Evolutionary conservation across 2,329 filamentous ascomycete genomes (phyloP).

Genomic region (Aspergillus aculeatinus): DNA sequence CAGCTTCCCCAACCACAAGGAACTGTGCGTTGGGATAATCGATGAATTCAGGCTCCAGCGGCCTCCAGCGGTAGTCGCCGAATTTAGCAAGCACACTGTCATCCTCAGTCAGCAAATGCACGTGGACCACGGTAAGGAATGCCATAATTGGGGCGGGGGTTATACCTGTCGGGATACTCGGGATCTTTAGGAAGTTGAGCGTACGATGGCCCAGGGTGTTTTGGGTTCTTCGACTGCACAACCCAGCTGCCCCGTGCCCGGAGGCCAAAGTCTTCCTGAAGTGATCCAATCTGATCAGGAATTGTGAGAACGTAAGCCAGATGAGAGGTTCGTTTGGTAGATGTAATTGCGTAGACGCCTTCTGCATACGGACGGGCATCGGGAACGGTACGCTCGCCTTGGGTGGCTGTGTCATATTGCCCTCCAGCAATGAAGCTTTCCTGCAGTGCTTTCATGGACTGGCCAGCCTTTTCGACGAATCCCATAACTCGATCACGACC

Average conservation of each 20-base stretch:
- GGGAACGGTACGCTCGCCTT: conserved; percentile 65
- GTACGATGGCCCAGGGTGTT: conserved; percentile 63
- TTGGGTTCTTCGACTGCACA: conserved; percentile 76
- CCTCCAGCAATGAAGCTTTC: conserved; percentile 66
- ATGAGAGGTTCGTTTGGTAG: conserved; percentile 69
- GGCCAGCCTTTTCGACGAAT: conserved; percentile 75
- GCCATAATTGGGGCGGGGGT: background rate
- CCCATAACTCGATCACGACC: conserved; percentile 71
- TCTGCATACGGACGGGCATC: conserved; percentile 76
- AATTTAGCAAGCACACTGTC: conserved; percentile 69
- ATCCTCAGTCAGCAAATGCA: background rate
- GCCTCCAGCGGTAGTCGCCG: conserved; percentile 68
- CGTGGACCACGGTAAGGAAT: background rate
- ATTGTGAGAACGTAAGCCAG: conserved; percentile 78
- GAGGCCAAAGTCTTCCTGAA: conserved; percentile 75
- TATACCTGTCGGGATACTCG: conserved; percentile 69
- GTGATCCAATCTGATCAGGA: conserved; percentile 65
- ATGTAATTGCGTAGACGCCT: conserved; percentile 79
- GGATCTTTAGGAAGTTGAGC: conserved; percentile 64
- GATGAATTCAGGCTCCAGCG: conserved; percentile 70
- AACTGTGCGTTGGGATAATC: conserved; percentile 75
- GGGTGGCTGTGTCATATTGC: conserved; percentile 75
- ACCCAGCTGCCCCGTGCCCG: conserved; percentile 72
- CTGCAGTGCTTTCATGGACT: conserved; percentile 67
- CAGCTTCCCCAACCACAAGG: conserved; percentile 67